phyloP scores from a whole-genome alignment of 2,329 filamentous ascomycete species.

The Pseudocercospora musae region DNA sequence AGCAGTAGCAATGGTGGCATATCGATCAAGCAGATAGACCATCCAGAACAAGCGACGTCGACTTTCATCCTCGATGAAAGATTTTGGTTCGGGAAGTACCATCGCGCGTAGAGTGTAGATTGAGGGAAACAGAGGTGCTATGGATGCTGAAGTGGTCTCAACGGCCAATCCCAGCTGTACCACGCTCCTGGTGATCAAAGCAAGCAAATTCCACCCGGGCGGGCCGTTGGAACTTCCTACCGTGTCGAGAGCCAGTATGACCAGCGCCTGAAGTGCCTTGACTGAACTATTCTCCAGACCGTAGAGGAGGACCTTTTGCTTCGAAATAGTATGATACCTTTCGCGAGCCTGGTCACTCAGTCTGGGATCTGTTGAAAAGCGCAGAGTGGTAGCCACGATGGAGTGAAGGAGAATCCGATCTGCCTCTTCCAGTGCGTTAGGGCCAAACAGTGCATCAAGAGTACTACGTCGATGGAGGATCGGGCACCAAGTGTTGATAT shows the following conservation, averaged over 20 bases:
- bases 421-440: slow-evolving; percentile 70
- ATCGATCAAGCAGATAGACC: slow-evolving; percentile 85
- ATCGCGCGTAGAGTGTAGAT: slow-evolving; percentile 87
- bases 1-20: slow-evolving; percentile 84
- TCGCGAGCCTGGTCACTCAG: slow-evolving; percentile 69
- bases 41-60: slow-evolving; percentile 87
- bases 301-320: slow-evolving; percentile 81
- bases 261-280: slow-evolving; percentile 79
- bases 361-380: slow-evolving; percentile 74
- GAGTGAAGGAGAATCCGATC: slow-evolving; percentile 81
- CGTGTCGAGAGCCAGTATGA: slow-evolving; percentile 81
- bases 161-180: slow-evolving; percentile 84
- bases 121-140: slow-evolving; percentile 75
- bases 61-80: slow-evolving; percentile 88
- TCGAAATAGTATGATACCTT: slow-evolving; percentile 75
- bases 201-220: slow-evolving; percentile 87
- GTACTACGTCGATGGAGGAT: slow-evolving; percentile 84
- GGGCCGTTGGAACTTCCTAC: slow-evolving; percentile 85
- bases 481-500: slow-evolving; percentile 70
- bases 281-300: slow-evolving; percentile 88
- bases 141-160: slow-evolving; percentile 73
- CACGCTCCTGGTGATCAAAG: slow-evolving; percentile 81
- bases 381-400: slow-evolving; percentile 82
- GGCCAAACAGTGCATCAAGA: slow-evolving; percentile 73
- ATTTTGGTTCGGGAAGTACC: slow-evolving; percentile 75